phyloP scores from a whole-genome alignment of 495 filamentous ascomycete genomes.

The Amniculicola lignicola region DNA sequence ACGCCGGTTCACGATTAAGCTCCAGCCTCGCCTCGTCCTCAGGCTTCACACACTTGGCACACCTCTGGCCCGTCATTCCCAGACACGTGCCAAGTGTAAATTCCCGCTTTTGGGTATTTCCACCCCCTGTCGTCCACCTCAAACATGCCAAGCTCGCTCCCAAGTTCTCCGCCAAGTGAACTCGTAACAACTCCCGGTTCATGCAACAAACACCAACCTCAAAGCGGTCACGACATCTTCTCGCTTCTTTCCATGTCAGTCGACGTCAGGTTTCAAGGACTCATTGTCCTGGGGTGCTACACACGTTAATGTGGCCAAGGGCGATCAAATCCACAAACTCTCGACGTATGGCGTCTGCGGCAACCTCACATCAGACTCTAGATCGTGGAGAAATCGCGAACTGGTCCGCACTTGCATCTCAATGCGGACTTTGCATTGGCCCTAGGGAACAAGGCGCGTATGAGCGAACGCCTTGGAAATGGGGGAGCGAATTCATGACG shows the following conservation, averaged over 20 bases:
- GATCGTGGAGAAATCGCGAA: neutral
- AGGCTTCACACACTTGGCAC: slow-evolving; percentile 7
- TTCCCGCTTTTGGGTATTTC: neutral
- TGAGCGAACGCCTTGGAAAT: slow-evolving; percentile 6
- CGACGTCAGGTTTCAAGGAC: slow-evolving; percentile 6
- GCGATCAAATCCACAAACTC: neutral
- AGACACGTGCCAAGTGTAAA: neutral
- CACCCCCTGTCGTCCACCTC: neutral
- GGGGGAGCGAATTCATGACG: neutral
- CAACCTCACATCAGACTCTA: neutral
- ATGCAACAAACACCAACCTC: neutral
- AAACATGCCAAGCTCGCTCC: neutral
- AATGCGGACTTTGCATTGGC: slow-evolving; percentile 3
- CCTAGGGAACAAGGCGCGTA: neutral
- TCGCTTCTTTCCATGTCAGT: neutral
- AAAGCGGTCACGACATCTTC: neutral
- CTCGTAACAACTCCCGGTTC: neutral
- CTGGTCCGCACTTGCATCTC: neutral
- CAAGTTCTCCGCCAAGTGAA: slow-evolving; percentile 6
- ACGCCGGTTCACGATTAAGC: neutral
- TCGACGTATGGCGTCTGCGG: neutral
- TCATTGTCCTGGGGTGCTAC: neutral
- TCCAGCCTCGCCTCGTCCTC: neutral
- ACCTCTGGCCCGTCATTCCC: neutral
- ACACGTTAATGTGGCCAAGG: slow-evolving; percentile 11